Base-by-base conservation (phyloP, 306 rosid species). In the Lithocarpus polystachyus region DNA sequence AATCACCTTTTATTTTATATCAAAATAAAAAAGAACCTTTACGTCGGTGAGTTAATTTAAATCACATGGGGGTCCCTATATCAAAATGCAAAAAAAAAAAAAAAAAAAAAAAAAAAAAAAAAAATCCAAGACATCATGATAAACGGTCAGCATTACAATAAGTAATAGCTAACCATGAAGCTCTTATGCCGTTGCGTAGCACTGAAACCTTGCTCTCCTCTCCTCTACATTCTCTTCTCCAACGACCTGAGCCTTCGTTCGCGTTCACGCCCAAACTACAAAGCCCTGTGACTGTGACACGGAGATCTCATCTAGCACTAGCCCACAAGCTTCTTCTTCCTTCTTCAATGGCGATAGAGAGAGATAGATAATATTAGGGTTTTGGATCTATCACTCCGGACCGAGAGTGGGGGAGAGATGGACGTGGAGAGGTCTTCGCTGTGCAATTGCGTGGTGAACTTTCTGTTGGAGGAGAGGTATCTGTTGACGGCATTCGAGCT, bases 401-500 rank as follows among this genome's bases (percentile, higher is more conserved):
- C 14, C 0, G 29, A 71, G 72, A 33, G 75, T 26, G 28, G 3
- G 18, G 61, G 73, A 53, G 48, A 87, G 52, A 92, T 95, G 98
- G 88, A 95, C 79, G 97, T 92, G 55, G 96, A 89, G 88, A 89
- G 91, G 89, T 92, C 98, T n/a, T 95, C 99, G 61, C 85, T 95
- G 81, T 92, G 99, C 91, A 95, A 95, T 82, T 95, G 96, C 85
- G 99, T 92, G 10, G 99, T 95, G n/a, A 95, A 95, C 82, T 95
- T 95, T 79, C 91, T 95, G 20, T 82, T 95, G 23, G 98, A 95
- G 73, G 99, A 95, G 90, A 95, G 90, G 80, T 95, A 95, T 87
- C 52, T 90, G 31, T 88, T 95, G 37, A 91, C 99, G 1, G 99
- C 99, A 20, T 95, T 95, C 56, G 98, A 95, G 92, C 99, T 95